phyloP scores from a whole-genome alignment of 148 eudicot genomes.

The Simmondsia chinensis region DNA sequence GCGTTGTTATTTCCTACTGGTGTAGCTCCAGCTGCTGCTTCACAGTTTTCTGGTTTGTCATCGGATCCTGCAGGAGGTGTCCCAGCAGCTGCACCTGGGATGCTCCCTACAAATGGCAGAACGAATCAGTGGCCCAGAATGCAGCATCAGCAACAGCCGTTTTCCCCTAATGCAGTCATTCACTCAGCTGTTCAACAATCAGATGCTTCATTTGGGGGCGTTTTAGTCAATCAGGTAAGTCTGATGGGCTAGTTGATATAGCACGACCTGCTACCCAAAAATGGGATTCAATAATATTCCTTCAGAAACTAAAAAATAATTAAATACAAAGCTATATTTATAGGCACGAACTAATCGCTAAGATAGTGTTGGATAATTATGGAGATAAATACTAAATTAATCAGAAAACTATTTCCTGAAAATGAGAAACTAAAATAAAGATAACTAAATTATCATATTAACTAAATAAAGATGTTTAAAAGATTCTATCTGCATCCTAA shows the following conservation, averaged over 20 bases:
- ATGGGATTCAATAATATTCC: too few species aligned
- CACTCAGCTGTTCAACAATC: constrained; percentile 25
- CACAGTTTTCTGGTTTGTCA: constrained; percentile 11
- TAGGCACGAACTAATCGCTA: too few species aligned
- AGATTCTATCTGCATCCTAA: too few species aligned
- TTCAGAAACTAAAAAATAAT: too few species aligned
- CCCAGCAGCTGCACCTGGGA: constrained; percentile 10
- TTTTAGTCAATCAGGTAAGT: constrained; percentile 33
- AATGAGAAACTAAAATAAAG: too few species aligned
- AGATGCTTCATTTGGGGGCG: constrained; percentile 18
- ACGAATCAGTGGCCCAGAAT: constrained; percentile 41
- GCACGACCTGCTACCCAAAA: too few species aligned
- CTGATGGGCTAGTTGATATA: not conserved
- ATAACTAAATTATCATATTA: too few species aligned
- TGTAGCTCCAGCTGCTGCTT: constrained; percentile 19
- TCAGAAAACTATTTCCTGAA: too few species aligned
- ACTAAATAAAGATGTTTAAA: too few species aligned
- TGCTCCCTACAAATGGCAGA: constrained; percentile 20
- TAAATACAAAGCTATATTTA: too few species aligned
- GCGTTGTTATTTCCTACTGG: constrained; percentile 14
- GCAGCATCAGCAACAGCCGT: constrained; percentile 37
- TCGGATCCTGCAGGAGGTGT: constrained; percentile 17
- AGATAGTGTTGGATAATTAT: too few species aligned
- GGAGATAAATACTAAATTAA: too few species aligned
- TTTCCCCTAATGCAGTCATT: constrained; percentile 17